A percentile compares a stretch with the other conserved stretches of the same genome.
These are phyloP conservation scores for Leccinum olivaceopallidum DNA, from an alignment of 768 basidiomycete species.

Conservation along the genomic window DNA sequence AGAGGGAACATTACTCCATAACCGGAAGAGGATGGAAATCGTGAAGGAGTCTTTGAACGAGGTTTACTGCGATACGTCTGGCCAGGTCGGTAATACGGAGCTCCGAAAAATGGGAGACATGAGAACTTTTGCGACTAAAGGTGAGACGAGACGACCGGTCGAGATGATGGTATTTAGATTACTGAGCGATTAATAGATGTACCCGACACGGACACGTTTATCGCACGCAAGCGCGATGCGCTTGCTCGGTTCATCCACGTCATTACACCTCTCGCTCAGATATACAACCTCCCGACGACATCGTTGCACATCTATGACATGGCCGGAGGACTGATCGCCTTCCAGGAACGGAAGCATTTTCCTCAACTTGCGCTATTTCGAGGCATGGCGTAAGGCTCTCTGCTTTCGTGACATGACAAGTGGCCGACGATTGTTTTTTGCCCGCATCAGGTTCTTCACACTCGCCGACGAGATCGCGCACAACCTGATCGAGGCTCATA, in stretches of 20 bases:
- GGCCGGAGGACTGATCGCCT: conserved; percentile 82
- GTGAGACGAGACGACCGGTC: conserved; percentile 34
- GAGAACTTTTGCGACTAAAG: conserved; percentile 64
- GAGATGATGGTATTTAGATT: not conserved
- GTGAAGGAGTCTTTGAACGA: conserved; percentile 75
- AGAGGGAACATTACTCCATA: conserved; percentile 57
- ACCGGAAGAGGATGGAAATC: conserved; percentile 65
- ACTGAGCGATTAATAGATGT: conserved; percentile 48
- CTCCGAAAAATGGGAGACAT: conserved; percentile 57
- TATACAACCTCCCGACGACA: conserved; percentile 73
- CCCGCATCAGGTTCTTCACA: conserved; percentile 67
- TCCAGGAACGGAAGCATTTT: conserved; percentile 85
- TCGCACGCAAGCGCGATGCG: conserved; percentile 52
- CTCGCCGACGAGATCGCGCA: conserved; percentile 94
- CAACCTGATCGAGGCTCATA: conserved; percentile 84
- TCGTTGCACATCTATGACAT: conserved; percentile 84
- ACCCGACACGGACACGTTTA: conserved; percentile 47
- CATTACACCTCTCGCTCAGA: conserved; percentile 58
- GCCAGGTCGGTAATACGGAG: conserved; percentile 57
- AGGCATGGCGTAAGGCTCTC: conserved; percentile 73
- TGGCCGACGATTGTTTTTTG: not conserved
- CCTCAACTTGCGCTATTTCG: conserved; percentile 82
- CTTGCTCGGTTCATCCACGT: conserved; percentile 75
- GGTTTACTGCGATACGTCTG: conserved; percentile 80
- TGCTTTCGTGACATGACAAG: not conserved